Conservation (phyloP, 2,329 filamentous ascomycete species). For the Ophiosphaerella herpotricha region DNA sequence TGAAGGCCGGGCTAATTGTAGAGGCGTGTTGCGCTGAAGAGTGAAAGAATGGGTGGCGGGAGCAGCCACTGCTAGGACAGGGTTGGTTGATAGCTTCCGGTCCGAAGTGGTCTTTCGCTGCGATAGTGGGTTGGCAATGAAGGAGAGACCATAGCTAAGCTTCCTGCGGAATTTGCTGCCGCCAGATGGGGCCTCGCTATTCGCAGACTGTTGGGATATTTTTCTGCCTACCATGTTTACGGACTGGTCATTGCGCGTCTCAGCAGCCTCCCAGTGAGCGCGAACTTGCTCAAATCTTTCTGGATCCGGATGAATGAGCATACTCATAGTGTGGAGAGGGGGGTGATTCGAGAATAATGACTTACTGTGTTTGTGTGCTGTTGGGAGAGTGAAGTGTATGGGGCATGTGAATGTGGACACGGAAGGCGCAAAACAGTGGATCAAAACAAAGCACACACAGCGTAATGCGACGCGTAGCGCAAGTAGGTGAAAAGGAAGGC, state of each 20-base stretch:
- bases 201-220: constrained; percentile 11
- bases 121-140: constrained; percentile 38
- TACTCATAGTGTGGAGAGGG: constrained; percentile 23
- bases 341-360: constrained; percentile 16
- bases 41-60: constrained; percentile 10
- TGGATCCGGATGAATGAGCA: constrained; percentile 43
- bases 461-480: constrained; percentile 9
- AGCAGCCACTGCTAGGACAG: constrained; percentile 14
- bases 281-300: constrained; percentile 39
- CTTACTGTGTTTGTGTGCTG: constrained; percentile 8
- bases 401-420: constrained; percentile 13
- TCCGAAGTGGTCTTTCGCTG: constrained; percentile 32
- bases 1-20: constrained; percentile 12
- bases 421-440: constrained; percentile 20
- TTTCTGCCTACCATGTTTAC: constrained; percentile 35
- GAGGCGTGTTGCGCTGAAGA: constrained; percentile 6
- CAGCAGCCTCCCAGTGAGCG: constrained; percentile 39
- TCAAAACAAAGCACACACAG: constrained; percentile 8
- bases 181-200: constrained; percentile 10
- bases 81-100: constrained; percentile 12
- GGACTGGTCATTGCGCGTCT: constrained; percentile 10
- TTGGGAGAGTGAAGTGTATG: constrained; percentile 10
- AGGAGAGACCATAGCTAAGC: constrained; percentile 39
- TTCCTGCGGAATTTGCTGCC: constrained; percentile 38
- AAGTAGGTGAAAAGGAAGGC: background rate